Percentiles rank a stretch among this genome's conserved stretches.
These are phyloP conservation scores for Pestalotiopsis sp. DNA, from an alignment of 2,329 filamentous ascomycete species.

Conservation along the genomic window DNA sequence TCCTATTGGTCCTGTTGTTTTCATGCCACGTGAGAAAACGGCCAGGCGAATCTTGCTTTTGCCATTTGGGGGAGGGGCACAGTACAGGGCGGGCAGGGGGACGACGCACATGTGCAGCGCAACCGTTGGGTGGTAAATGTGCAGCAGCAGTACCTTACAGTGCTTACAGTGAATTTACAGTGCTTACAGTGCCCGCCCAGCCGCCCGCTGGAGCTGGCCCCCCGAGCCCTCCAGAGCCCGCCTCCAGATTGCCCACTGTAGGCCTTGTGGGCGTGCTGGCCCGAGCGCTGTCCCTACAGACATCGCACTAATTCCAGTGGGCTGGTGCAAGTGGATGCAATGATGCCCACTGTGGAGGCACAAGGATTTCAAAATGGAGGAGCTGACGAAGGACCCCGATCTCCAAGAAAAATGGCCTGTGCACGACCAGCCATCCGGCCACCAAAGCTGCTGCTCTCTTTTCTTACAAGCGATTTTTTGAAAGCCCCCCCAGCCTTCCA, in stretches of 20 bases:
- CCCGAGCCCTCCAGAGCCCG: background rate
- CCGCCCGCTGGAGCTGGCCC: background rate
- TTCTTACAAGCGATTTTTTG: background rate
- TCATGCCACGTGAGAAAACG: slow-evolving; percentile 9
- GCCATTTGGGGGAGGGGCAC: background rate
- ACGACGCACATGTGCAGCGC: background rate
- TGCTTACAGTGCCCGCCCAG: background rate
- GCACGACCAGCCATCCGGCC: slow-evolving; percentile 6
- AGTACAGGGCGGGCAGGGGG: background rate
- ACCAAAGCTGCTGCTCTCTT: slow-evolving; percentile 1
- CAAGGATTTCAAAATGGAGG: slow-evolving; percentile 2
- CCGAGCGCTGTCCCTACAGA: background rate
- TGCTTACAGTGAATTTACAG: background rate
- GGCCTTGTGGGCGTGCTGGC: background rate
- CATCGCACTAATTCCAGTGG: background rate
- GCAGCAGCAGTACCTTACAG: background rate
- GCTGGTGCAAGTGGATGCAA: background rate
- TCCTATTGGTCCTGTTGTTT: slow-evolving; percentile 1
- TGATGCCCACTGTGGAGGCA: background rate
- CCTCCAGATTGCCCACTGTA: background rate
- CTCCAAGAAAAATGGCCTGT: slow-evolving; percentile 2
- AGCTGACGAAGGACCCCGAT: slow-evolving; percentile 7
- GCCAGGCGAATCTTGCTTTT: background rate
- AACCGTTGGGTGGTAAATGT: background rate
- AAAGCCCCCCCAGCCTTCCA: slow-evolving; percentile 4